A percentile compares a stretch with the other conserved stretches of the same genome.
Evolutionary conservation across 768 basidiomycete species (phyloP).

Genomic region (Tulasnella sp.): DNA sequence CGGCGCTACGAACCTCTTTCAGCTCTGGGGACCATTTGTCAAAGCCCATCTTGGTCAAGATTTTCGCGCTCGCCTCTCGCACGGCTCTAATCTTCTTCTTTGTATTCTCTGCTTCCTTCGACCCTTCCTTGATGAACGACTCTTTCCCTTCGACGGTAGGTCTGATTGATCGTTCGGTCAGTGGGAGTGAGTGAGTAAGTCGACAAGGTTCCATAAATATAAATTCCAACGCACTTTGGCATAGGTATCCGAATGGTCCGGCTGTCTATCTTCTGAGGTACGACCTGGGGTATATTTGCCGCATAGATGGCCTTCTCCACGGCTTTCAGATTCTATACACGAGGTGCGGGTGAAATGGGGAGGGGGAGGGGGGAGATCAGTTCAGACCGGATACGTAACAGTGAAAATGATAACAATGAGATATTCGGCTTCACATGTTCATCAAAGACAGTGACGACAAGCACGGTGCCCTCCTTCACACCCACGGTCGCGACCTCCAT

Average conservation of each 20-base stretch:
- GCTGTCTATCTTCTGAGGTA: conserved; percentile 57
- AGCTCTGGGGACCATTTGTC: conserved; percentile 56
- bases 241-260: conserved; percentile 71
- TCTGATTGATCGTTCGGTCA: too few relatives aligned
- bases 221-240: conserved; percentile 43
- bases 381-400: too few relatives aligned
- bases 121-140: conserved; percentile 42
- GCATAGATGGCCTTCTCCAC: conserved; percentile 66
- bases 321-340: conserved; percentile 55
- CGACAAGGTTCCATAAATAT: too few relatives aligned
- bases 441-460: conserved; percentile 68
- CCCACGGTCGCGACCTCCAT: conserved; percentile 74
- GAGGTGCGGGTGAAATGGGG: conserved; percentile 9
- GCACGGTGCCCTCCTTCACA: conserved; percentile 60
- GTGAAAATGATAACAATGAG: not conserved
- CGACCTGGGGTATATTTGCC: conserved; percentile 59
- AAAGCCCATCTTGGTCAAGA: conserved; percentile 41
- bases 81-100: conserved; percentile 64
- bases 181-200: too few relatives aligned
- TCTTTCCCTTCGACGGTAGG: conserved; percentile 65
- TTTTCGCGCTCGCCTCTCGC: conserved; percentile 55
- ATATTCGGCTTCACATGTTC: conserved; percentile 47
- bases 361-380: not conserved
- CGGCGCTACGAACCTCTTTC: conserved; percentile 47
- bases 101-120: conserved; percentile 60